Evolutionary conservation across 2,329 filamentous ascomycete species (phyloP).

Genomic region (Bisporella sp.): DNA sequence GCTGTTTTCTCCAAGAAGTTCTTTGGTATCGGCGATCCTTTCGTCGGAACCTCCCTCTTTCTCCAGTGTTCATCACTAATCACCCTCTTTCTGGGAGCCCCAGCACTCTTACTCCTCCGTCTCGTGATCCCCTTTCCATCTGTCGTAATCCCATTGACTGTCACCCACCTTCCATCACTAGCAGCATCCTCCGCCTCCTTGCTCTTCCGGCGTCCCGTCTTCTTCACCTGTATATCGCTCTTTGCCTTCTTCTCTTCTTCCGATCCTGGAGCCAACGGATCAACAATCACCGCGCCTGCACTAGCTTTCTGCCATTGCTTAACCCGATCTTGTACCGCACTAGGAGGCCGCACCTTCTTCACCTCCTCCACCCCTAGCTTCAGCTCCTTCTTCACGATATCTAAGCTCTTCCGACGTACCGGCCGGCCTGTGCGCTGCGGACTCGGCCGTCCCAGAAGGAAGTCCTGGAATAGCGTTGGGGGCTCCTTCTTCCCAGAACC

Average conservation of each 20-base stretch:
- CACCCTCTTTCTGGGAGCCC: slow-evolving; percentile 78
- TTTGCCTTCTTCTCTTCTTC: slow-evolving; percentile 34
- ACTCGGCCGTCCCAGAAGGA: slow-evolving; percentile 49
- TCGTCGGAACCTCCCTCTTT: slow-evolving; percentile 32
- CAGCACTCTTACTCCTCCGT: slow-evolving; percentile 30
- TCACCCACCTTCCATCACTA: too few species aligned
- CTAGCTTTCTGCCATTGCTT: slow-evolving; percentile 79
- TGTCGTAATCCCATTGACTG: slow-evolving; percentile 4
- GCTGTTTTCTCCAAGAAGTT: slow-evolving; percentile 45
- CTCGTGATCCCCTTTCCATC: slow-evolving; percentile 3
- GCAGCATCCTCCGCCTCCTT: slow-evolving; percentile 25
- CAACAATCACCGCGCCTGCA: slow-evolving; percentile 37
- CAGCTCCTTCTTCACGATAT: slow-evolving; percentile 49
- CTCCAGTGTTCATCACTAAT: slow-evolving; percentile 91
- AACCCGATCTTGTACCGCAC: slow-evolving; percentile 70
- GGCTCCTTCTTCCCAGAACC: slow-evolving; percentile 24
- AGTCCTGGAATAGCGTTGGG: slow-evolving; percentile 48
- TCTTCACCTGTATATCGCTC: slow-evolving; percentile 42
- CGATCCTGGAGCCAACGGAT: slow-evolving; percentile 40
- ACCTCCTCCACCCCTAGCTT: slow-evolving; percentile 44
- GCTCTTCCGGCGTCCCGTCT: slow-evolving; percentile 13
- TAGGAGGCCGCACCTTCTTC: slow-evolving; percentile 52
- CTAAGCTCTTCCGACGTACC: slow-evolving; percentile 48
- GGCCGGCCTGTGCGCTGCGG: slow-evolving; percentile 39
- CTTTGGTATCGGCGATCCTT: slow-evolving; percentile 41